phyloP scores from a whole-genome alignment of 1,139 yeast species.

The Candida neerlandica region DNA sequence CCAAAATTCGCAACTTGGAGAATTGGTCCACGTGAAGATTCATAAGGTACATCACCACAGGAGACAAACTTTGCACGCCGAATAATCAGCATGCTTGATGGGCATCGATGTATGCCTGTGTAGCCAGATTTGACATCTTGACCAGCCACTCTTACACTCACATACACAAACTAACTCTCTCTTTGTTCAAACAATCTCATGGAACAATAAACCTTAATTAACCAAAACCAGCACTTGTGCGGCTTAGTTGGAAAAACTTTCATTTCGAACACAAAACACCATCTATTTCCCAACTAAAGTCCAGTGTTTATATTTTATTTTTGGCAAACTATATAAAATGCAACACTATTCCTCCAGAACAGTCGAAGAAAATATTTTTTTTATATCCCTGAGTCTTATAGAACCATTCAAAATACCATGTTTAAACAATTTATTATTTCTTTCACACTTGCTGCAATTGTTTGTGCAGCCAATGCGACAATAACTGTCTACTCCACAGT shows the following conservation, averaged over 20 bases:
- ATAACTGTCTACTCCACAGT: constrained; percentile 35
- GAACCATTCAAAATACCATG: neutral
- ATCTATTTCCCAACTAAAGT: too few species aligned
- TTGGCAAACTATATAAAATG: too few species aligned
- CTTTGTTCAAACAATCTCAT: neutral
- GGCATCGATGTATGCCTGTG: neutral
- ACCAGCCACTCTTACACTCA: neutral
- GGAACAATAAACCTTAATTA: neutral
- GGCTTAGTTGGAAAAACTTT: neutral
- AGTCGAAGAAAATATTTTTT: neutral
- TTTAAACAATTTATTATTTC: constrained; percentile 1
- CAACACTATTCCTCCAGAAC: neutral
- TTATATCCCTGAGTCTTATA: too few species aligned
- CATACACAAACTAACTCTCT: too few species aligned
- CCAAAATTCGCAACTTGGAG: neutral
- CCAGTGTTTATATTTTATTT: too few species aligned
- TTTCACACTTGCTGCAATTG: constrained; percentile 38
- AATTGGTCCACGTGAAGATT: too few species aligned
- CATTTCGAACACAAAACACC: too few species aligned
- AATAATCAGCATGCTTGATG: too few species aligned
- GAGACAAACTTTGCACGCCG: too few species aligned
- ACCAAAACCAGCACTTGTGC: neutral
- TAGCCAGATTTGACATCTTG: neutral
- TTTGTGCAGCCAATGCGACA: constrained; percentile 43
- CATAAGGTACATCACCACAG: too few species aligned